phyloP scores from a whole-genome alignment of 768 basidiomycete genomes.

The Tulasnella sp. region DNA sequence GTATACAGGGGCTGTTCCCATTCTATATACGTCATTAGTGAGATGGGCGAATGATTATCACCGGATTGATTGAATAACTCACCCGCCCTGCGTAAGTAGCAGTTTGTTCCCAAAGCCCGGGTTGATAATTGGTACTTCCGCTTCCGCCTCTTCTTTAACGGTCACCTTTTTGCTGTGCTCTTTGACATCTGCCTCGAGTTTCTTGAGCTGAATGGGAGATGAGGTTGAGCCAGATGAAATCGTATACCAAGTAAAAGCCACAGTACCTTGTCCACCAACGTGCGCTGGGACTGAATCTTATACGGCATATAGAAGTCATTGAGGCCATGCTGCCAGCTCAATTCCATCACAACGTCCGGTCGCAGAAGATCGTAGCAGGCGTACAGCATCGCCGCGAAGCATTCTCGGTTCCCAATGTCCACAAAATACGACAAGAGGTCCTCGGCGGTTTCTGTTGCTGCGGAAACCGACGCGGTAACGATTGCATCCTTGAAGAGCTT shows the following conservation, averaged over 20 bases:
- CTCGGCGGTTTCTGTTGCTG: conserved; percentile 81
- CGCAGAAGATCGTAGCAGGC: conserved; percentile 93
- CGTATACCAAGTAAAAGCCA: too few species aligned
- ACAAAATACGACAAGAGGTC: conserved; percentile 94
- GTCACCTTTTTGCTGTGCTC: conserved; percentile 78
- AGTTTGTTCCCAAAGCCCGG: conserved; percentile 51
- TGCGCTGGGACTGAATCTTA: conserved; percentile 76
- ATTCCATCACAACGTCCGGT: conserved; percentile 83
- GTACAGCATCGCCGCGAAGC: conserved; percentile 82
- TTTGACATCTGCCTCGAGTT: conserved; percentile 79
- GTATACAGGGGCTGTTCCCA: conserved; percentile 43
- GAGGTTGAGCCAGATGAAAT: neutral
- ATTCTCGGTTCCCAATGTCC: conserved; percentile 97
- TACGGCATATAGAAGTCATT: conserved; percentile 99
- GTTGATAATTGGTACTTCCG: conserved; percentile 80
- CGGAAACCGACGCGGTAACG: conserved; percentile 79
- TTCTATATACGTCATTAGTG: conserved; percentile 30
- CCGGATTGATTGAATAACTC: conserved; percentile 13
- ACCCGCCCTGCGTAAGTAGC: conserved; percentile 67
- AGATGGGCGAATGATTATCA: neutral
- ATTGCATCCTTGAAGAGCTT: conserved; percentile 96
- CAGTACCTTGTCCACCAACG: conserved; percentile 67
- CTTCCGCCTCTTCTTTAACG: conserved; percentile 81
- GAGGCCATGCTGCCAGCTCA: conserved; percentile 92
- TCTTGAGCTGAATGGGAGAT: conserved; percentile 39